Evolutionary conservation across 2,329 filamentous ascomycete genomes (phyloP).

Genomic region (Ramularia collo-cygni): DNA sequence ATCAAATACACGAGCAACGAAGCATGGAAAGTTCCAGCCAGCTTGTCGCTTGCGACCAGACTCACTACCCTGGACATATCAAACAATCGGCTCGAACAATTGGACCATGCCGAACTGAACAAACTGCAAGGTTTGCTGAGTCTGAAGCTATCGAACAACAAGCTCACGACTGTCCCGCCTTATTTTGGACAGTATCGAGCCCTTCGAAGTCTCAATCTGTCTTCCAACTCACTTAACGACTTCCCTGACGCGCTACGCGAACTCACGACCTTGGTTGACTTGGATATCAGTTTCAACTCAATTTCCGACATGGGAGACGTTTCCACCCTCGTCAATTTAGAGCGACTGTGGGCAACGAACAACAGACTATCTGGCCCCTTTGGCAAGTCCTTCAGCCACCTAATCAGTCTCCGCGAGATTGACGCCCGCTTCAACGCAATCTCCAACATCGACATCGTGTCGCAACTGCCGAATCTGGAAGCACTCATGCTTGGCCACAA

Average conservation of each 20-base stretch:
- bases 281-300: conserved; percentile 94
- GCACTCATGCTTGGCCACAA: conserved; percentile 90
- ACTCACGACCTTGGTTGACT: conserved; percentile 74
- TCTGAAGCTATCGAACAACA: conserved; percentile 90
- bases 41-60: conserved; percentile 70
- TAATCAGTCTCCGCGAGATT: conserved; percentile 76
- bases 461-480: conserved; percentile 77
- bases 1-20: conserved; percentile 97
- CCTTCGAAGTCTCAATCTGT: conserved; percentile 79
- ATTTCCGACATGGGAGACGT: conserved; percentile 76
- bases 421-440: conserved; percentile 93
- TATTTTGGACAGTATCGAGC: conserved; percentile 77
- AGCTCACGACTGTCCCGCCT: conserved; percentile 66
- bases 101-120: conserved; percentile 78
- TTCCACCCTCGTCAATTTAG: conserved; percentile 69
- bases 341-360: conserved; percentile 91
- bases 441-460: conserved; percentile 79
- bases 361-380: conserved; percentile 76
- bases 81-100: conserved; percentile 82
- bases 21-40: conserved; percentile 74
- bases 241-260: conserved; percentile 84
- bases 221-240: conserved; percentile 80
- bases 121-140: conserved; percentile 71
- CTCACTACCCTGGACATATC: conserved; percentile 90
- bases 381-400: conserved; percentile 59